phyloP scores from a whole-genome alignment of 2,329 filamentous ascomycete species.

The Coleophoma eucalyptorum region DNA sequence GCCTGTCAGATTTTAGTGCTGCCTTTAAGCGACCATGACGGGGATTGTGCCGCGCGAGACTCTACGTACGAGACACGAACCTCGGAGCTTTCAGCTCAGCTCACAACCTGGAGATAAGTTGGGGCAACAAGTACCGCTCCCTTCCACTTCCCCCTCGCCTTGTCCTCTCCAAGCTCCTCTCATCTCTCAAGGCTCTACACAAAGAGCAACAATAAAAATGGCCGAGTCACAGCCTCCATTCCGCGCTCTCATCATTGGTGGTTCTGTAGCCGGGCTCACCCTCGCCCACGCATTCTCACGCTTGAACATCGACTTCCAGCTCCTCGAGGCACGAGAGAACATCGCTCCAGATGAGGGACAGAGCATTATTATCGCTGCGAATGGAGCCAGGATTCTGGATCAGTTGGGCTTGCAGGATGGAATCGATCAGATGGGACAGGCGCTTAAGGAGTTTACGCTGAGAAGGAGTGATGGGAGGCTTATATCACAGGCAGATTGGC shows the following conservation, averaged over 20 bases:
- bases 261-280: conserved; percentile 1
- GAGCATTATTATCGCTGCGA: conserved; percentile 18
- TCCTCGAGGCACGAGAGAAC: conserved; percentile 1
- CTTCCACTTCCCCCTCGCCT: no score
- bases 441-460: neutral
- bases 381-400: conserved; percentile 40
- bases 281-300: conserved; percentile 3
- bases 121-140: no score
- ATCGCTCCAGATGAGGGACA: neutral
- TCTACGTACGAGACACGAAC: no score
- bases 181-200: no score
- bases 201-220: no score
- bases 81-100: no score
- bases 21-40: no score
- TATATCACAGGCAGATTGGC: neutral
- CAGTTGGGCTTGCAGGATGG: conserved; percentile 35
- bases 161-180: no score
- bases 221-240: neutral
- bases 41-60: no score
- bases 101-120: no score
- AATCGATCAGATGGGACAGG: neutral
- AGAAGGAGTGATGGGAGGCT: neutral
- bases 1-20: no score
- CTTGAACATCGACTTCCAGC: conserved; percentile 3
- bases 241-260: conserved; percentile 1